Conservation (phyloP, 2,329 filamentous ascomycete genomes). For the Lasiodiplodia citricola region DNA sequence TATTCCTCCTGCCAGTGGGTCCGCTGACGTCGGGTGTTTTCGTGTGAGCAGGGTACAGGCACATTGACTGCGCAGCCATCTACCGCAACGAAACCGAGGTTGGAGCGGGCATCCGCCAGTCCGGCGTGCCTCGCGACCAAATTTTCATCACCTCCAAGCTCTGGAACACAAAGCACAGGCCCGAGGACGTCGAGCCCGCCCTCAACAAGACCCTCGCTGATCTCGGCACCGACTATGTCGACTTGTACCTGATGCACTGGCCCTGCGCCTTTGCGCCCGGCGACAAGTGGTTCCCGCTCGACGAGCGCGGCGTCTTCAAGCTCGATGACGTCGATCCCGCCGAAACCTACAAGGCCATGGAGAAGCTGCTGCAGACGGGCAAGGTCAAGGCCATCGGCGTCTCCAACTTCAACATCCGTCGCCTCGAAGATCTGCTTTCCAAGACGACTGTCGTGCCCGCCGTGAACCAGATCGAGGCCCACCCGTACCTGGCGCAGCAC, state of each 20-base stretch:
- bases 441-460: constrained; percentile 69
- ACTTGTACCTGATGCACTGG: constrained; percentile 58
- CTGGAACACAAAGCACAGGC: constrained; percentile 62
- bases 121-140: constrained; percentile 66
- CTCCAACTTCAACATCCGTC: constrained; percentile 55
- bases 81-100: constrained; percentile 68
- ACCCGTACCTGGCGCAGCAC: constrained; percentile 69
- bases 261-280: constrained; percentile 60
- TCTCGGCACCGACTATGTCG: constrained; percentile 46
- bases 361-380: constrained; percentile 41
- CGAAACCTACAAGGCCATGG: constrained; percentile 60
- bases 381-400: constrained; percentile 51
- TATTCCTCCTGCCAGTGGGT: background rate
- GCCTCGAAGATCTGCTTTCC: constrained; percentile 56
- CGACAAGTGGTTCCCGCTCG: constrained; percentile 48
- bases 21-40: constrained; percentile 26
- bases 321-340: constrained; percentile 40
- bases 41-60: constrained; percentile 41
- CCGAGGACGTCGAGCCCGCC: constrained; percentile 50
- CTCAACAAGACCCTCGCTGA: constrained; percentile 28
- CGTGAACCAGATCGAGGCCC: constrained; percentile 73
- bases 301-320: constrained; percentile 10
- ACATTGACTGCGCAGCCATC: constrained; percentile 33
- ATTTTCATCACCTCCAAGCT: constrained; percentile 72
- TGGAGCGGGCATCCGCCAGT: constrained; percentile 67